Evolutionary conservation across 805 yeast genomes (phyloP).

Genomic region (Clavispora carvajalis): DNA sequence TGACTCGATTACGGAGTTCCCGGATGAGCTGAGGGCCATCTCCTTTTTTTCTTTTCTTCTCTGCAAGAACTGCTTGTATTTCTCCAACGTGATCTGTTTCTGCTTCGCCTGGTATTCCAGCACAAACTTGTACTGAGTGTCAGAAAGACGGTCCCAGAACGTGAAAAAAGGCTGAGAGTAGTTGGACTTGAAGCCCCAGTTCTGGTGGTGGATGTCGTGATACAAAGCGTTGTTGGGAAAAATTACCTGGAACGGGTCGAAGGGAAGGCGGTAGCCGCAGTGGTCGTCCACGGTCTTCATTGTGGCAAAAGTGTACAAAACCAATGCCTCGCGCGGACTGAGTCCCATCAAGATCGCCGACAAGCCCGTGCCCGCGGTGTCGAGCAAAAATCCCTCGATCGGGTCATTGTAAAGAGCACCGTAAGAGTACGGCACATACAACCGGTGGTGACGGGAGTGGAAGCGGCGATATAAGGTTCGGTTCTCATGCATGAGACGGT

Average conservation of each 20-base stretch:
- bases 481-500: conserved; percentile 83
- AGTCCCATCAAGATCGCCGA: conserved; percentile 61
- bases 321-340: conserved; percentile 69
- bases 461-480: conserved; percentile 68
- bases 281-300: conserved; percentile 97
- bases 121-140: conserved; percentile 63
- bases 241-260: conserved; percentile 79
- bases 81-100: conserved; percentile 59
- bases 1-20: background rate
- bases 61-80: conserved; percentile 53
- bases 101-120: conserved; percentile 63
- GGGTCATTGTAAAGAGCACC: conserved; percentile 96
- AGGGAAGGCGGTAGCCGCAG: conserved; percentile 94
- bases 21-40: background rate
- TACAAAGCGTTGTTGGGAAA: conserved; percentile 95
- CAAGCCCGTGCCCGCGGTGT: conserved; percentile 87
- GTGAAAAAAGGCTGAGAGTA: conserved; percentile 95
- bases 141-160: conserved; percentile 76
- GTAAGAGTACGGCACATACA: conserved; percentile 93
- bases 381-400: conserved; percentile 87
- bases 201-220: conserved; percentile 97
- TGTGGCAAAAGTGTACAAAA: conserved; percentile 82
- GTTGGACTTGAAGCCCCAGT: conserved; percentile 89
- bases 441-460: conserved; percentile 91
- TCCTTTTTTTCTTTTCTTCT: conserved; percentile 8